Evolutionary conservation across 345 rosid species (phyloP).

Genomic region (Nephelium lappaceum): DNA sequence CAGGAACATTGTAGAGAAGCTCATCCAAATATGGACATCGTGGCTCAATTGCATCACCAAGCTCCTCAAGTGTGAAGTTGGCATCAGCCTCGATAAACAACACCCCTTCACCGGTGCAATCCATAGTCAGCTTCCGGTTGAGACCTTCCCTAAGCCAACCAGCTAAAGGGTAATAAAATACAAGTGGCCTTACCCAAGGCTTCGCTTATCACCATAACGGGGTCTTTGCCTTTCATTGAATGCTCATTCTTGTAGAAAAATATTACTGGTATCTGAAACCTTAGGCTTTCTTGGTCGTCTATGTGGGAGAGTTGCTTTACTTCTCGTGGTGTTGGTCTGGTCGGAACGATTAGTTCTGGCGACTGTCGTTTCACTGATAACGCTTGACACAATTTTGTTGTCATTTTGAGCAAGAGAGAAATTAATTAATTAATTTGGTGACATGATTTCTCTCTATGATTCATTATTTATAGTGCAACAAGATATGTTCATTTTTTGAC

Average conservation of each 20-base stretch:
- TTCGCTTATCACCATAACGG: background rate
- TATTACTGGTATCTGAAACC: background rate
- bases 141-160: conserved; percentile 13
- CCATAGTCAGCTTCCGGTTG: conserved; percentile 13
- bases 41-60: background rate
- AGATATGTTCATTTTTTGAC: background rate
- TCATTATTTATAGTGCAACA: no score
- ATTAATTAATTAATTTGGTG: no score
- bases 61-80: conserved; percentile 2
- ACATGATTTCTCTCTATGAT: no score
- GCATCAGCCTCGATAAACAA: conserved; percentile 20
- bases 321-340: background rate
- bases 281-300: conserved; percentile 10
- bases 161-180: conserved; percentile 16
- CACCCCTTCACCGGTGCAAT: conserved; percentile 15
- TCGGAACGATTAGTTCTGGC: background rate
- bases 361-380: background rate
- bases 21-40: background rate
- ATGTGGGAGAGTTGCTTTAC: background rate
- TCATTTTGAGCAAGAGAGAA: no score
- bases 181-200: conserved; percentile 6
- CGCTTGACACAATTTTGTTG: no score
- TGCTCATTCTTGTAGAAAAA: conserved; percentile 2
- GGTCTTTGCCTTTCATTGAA: background rate
- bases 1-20: conserved; percentile 14